phyloP scores from a whole-genome alignment of 805 yeast genomes.

The Ogataea dorogensis region DNA sequence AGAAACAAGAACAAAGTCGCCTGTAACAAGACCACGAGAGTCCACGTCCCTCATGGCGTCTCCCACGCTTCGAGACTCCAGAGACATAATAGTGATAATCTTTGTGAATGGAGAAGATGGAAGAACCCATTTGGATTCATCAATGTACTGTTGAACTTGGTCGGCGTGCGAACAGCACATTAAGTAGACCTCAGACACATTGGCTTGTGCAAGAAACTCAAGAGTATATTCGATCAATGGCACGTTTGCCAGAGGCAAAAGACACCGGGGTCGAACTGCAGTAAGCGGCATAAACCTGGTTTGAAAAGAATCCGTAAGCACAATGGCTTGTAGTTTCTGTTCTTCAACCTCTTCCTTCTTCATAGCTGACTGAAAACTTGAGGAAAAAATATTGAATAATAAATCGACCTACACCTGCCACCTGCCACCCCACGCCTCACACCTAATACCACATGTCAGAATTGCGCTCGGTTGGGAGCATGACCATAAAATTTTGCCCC shows the following conservation, averaged over 20 bases:
- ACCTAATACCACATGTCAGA: not conserved
- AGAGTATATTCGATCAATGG: slow-evolving; percentile 94
- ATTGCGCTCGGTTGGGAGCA: slow-evolving; percentile 3
- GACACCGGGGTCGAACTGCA: slow-evolving; percentile 80
- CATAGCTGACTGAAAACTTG: slow-evolving; percentile 4
- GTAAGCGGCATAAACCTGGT: slow-evolving; percentile 93
- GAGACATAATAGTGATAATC: slow-evolving; percentile 73
- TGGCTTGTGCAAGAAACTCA: slow-evolving; percentile 88
- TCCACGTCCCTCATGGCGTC: slow-evolving; percentile 97
- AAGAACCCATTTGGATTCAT: slow-evolving; percentile 63
- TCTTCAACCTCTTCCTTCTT: slow-evolving; percentile 36
- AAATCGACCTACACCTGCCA: not conserved
- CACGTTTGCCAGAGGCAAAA: slow-evolving; percentile 87
- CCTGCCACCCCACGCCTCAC: slow-evolving; percentile 3
- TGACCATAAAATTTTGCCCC: slow-evolving; percentile 12
- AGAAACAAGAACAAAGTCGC: slow-evolving; percentile 84
- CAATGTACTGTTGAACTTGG: slow-evolving; percentile 79
- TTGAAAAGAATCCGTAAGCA: slow-evolving; percentile 90
- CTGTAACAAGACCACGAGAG: slow-evolving; percentile 81
- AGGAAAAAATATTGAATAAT: slow-evolving; percentile 3
- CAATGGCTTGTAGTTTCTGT: slow-evolving; percentile 85
- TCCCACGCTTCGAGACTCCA: slow-evolving; percentile 90
- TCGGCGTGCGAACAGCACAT: slow-evolving; percentile 92
- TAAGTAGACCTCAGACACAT: slow-evolving; percentile 84
- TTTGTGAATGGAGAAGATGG: slow-evolving; percentile 76